These are phyloP conservation scores for Myriosclerotinia scirpicola DNA, from an alignment of 2,329 filamentous ascomycete genomes.

Conservation along the genomic window DNA sequence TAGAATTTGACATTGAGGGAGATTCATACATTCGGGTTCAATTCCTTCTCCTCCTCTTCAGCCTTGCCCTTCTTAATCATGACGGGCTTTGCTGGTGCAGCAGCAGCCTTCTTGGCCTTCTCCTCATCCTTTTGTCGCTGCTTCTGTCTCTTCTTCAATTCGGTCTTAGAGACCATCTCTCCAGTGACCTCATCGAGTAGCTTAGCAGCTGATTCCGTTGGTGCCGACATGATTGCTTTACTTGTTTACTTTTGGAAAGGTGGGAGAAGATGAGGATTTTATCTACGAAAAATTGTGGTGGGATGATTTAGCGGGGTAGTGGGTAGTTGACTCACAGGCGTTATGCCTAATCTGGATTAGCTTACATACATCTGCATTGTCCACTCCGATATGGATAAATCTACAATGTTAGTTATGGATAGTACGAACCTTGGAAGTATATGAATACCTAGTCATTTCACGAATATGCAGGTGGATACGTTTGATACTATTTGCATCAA, in stretches of 20 bases:
- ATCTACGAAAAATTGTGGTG: too few species aligned
- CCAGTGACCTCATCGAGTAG: constrained; percentile 91
- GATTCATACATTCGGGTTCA: constrained; percentile 65
- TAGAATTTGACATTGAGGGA: background rate
- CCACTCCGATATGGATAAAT: too few species aligned
- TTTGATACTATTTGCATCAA: background rate
- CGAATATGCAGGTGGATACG: too few species aligned
- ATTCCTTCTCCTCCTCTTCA: constrained; percentile 65
- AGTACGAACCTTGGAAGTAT: too few species aligned
- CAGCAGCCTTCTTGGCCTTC: constrained; percentile 82
- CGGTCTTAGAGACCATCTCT: constrained; percentile 79
- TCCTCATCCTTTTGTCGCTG: constrained; percentile 80
- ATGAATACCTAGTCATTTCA: too few species aligned
- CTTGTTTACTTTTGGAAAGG: background rate
- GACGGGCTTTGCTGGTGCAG: constrained; percentile 59
- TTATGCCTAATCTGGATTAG: too few species aligned
- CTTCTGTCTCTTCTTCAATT: constrained; percentile 97
- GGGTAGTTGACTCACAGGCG: too few species aligned
- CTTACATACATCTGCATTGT: too few species aligned
- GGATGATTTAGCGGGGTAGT: too few species aligned
- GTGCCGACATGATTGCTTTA: constrained; percentile 34
- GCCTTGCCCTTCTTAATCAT: constrained; percentile 55
- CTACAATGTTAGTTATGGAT: too few species aligned
- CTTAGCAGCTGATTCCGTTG: constrained; percentile 36
- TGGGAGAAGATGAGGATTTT: background rate